Evolutionary conservation across 805 yeast species (phyloP).

Genomic region (Tanozyma kutaoensis): DNA sequence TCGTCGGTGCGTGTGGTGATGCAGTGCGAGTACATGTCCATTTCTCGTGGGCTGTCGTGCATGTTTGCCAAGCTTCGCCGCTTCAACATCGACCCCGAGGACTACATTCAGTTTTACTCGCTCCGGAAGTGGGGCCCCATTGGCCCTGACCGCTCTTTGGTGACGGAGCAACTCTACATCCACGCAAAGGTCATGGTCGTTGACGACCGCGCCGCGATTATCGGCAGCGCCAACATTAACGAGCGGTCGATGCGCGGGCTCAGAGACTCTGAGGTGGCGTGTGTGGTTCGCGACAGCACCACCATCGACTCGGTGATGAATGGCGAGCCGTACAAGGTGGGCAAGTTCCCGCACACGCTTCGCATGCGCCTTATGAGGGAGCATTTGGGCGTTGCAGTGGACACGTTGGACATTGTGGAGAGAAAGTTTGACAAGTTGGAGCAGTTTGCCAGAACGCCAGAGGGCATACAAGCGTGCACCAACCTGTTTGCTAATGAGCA

Average conservation of each 20-base stretch:
- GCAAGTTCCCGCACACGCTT: constrained; percentile 78
- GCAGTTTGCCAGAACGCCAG: constrained; percentile 24
- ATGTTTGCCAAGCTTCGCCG: constrained; percentile 72
- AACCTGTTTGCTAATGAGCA: constrained; percentile 21
- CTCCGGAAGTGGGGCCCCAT: constrained; percentile 92
- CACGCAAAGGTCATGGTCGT: constrained; percentile 89
- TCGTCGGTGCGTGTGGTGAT: constrained; percentile 90
- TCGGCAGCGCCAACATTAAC: constrained; percentile 95
- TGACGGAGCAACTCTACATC: constrained; percentile 84
- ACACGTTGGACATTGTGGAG: constrained; percentile 69
- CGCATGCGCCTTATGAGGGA: constrained; percentile 92
- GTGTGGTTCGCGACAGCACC: constrained; percentile 73
- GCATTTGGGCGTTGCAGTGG: constrained; percentile 90
- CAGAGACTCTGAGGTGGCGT: constrained; percentile 91
- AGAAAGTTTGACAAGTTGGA: constrained; percentile 45
- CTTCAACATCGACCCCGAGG: constrained; percentile 77
- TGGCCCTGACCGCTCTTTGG: constrained; percentile 60
- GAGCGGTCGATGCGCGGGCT: constrained; percentile 93
- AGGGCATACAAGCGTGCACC: constrained; percentile 34
- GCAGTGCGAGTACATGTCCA: constrained; percentile 92
- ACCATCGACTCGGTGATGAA: constrained; percentile 62
- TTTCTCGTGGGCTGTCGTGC: constrained; percentile 79
- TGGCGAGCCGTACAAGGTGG: constrained; percentile 70
- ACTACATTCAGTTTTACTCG: constrained; percentile 84
- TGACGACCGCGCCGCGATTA: constrained; percentile 86